A percentile compares a stretch with the other conserved stretches of the same genome.
These are phyloP conservation scores for Podaxis carcinomalis DNA, from an alignment of 768 basidiomycete species.

Conservation along the genomic window DNA sequence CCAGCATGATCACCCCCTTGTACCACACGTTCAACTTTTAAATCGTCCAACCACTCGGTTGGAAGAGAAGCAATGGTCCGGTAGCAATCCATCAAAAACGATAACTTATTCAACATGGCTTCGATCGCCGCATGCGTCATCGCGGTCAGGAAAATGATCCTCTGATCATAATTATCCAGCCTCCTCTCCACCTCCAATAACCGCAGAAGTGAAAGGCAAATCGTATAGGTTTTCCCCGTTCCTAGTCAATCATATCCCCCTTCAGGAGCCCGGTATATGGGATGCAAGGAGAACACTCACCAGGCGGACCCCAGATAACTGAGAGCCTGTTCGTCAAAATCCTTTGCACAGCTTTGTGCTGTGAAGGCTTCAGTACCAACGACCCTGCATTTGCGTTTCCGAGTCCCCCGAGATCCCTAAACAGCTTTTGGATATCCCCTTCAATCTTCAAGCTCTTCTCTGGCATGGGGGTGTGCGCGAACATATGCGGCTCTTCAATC, in stretches of 20 bases:
- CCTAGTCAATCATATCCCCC: constrained; percentile 23
- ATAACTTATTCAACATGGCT: constrained; percentile 40
- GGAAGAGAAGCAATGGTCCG: constrained; percentile 31
- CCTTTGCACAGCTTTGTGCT: constrained; percentile 38
- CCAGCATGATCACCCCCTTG: constrained; percentile 36
- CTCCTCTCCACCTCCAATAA: constrained; percentile 38
- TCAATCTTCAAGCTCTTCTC: constrained; percentile 31
- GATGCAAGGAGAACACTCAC: constrained; percentile 19
- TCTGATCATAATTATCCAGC: constrained; percentile 23
- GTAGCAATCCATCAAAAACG: constrained; percentile 31
- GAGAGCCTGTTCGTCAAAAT: constrained; percentile 40
- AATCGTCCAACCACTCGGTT: constrained; percentile 37
- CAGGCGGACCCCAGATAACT: constrained; percentile 50
- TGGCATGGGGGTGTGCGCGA: constrained; percentile 25
- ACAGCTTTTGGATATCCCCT: constrained; percentile 33
- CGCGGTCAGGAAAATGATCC: constrained; percentile 44
- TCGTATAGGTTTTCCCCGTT: constrained; percentile 51
- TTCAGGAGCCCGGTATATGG: background rate
- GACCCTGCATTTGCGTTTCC: constrained; percentile 30
- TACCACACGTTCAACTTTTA: constrained; percentile 37
- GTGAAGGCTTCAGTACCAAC: constrained; percentile 42
- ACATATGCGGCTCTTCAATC: constrained; percentile 36
- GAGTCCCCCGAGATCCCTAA: constrained; percentile 32
- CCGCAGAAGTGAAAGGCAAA: constrained; percentile 42
- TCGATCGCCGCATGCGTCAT: constrained; percentile 52